These are phyloP conservation scores for Tetrastigma voinierianum DNA, from an alignment of 164 flowering plant genomes.

Conservation along the genomic window DNA sequence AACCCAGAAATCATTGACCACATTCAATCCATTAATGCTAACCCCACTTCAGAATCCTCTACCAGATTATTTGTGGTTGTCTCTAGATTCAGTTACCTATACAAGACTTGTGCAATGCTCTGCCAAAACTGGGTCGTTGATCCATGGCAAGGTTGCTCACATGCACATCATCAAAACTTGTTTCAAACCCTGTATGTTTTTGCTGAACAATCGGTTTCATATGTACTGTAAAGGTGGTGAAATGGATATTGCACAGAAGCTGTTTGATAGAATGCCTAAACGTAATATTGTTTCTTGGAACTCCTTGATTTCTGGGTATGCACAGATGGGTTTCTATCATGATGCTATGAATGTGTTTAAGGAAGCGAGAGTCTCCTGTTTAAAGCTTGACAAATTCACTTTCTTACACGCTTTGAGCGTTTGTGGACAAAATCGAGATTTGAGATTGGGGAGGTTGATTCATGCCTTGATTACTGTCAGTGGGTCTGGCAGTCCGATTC, in stretches of 20 bases:
- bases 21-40: no score
- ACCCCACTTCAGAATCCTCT: no score
- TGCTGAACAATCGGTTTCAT: slow-evolving; percentile 44
- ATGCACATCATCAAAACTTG: slow-evolving; percentile 43
- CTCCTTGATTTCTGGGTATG: slow-evolving; percentile 47
- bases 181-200: slow-evolving; percentile 36
- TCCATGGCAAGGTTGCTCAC: slow-evolving; percentile 49
- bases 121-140: slow-evolving; percentile 23
- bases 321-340: slow-evolving; percentile 32
- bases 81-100: slow-evolving; percentile 27
- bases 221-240: slow-evolving; percentile 51
- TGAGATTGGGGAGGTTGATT: slow-evolving; percentile 37
- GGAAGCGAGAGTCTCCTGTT: slow-evolving; percentile 24
- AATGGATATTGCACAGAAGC: background rate
- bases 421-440: slow-evolving; percentile 35
- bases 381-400: slow-evolving; percentile 40
- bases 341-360: slow-evolving; percentile 32
- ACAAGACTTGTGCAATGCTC: slow-evolving; percentile 40
- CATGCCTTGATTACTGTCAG: slow-evolving; percentile 45
- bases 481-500: slow-evolving; percentile 28
- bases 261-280: slow-evolving; percentile 53
- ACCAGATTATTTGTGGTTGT: no score
- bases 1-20: no score
- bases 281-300: slow-evolving; percentile 46
- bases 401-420: slow-evolving; percentile 39